Base-by-base conservation (phyloP, 768 basidiomycete genomes). In the Dacryopinax spathularia region DNA sequence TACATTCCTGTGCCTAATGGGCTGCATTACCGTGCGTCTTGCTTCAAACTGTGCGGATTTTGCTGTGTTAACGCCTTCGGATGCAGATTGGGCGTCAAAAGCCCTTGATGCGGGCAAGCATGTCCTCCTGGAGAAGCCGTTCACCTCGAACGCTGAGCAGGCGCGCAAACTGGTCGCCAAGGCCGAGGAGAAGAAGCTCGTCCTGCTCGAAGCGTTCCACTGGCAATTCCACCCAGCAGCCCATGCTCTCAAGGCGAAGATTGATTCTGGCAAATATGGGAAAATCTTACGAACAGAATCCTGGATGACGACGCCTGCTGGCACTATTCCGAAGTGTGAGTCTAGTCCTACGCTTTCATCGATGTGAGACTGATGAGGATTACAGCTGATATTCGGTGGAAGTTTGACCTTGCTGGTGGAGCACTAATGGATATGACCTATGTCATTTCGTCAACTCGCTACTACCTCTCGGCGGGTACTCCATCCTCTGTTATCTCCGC, bases 401-500 rank as follows among this genome's bases (percentile, higher is more conserved):
- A 65, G 34, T 65, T 39, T 20, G 44, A 62, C 48, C 64, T 65
- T 33, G 64, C 60, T 16, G 64, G 64, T 36, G 64, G 64, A 0
- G 61, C 64, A 1, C 33, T 61, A 15, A 65, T 65, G 64, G 64
- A 65, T 39, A 56, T 59, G 37, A 60, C 63, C 39, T 65, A 44
- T 37, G 64, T 39, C 15, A 7, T 22, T 33, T 59, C 22, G 6
- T 18, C 22, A 20, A 60, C 15, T 1, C 48, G 61, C 61, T 56
- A 56, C 34, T 82, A 80, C 71, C 71, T 83, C 39, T 67, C 78
- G 5, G 77, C 77, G 2, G 74, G 71, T 10, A 71, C 79, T 15
- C 80, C 80, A 1, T 75, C 73, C 2, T 70, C 76, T 6, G 77
- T 84, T 33, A 66, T 74, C 13, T 74, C 77, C 2, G 77, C 78